Percentiles rank a stretch among this genome's conserved stretches.
Evolutionary conservation across 129 eudicot species (phyloP).

Genomic region (Tagetes patula): DNA sequence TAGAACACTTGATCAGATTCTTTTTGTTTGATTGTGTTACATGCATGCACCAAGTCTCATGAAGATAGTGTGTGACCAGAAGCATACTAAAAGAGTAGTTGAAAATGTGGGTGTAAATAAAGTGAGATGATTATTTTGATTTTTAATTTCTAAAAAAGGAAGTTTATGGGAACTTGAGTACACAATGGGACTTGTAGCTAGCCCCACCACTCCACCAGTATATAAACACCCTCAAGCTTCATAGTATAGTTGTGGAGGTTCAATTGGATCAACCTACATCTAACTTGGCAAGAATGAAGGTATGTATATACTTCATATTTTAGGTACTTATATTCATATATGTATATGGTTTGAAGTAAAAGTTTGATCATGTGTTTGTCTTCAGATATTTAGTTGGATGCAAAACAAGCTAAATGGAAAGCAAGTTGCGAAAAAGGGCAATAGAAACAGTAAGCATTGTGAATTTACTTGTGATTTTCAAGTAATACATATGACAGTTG

Average conservation of each 20-base stretch:
- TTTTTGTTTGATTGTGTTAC: neutral
- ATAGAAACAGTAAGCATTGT: slow-evolving; percentile 37
- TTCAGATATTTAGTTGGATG: slow-evolving; percentile 73
- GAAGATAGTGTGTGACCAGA: neutral
- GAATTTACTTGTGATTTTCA: no score
- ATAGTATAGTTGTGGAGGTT: slow-evolving; percentile 22
- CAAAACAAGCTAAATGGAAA: slow-evolving; percentile 56
- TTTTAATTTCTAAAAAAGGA: no score
- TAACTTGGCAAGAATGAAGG: neutral
- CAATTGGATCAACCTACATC: slow-evolving; percentile 1
- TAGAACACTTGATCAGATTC: neutral
- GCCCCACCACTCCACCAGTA: neutral
- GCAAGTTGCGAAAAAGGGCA: slow-evolving; percentile 36
- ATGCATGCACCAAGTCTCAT: neutral
- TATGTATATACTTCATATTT: neutral
- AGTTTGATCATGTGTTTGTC: neutral
- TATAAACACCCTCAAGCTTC: slow-evolving; percentile 17
- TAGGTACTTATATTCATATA: neutral
- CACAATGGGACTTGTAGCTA: neutral
- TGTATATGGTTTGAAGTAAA: neutral
- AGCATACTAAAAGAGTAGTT: slow-evolving; percentile 15
- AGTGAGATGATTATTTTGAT: neutral
- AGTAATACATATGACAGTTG: no score
- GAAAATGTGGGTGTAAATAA: neutral
- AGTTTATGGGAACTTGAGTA: slow-evolving; percentile 27